A percentile compares a stretch with the other conserved stretches of the same genome.
These are phyloP conservation scores for Lecanicillium sp. DNA, from an alignment of 2,329 filamentous ascomycete genomes.

Conservation along the genomic window DNA sequence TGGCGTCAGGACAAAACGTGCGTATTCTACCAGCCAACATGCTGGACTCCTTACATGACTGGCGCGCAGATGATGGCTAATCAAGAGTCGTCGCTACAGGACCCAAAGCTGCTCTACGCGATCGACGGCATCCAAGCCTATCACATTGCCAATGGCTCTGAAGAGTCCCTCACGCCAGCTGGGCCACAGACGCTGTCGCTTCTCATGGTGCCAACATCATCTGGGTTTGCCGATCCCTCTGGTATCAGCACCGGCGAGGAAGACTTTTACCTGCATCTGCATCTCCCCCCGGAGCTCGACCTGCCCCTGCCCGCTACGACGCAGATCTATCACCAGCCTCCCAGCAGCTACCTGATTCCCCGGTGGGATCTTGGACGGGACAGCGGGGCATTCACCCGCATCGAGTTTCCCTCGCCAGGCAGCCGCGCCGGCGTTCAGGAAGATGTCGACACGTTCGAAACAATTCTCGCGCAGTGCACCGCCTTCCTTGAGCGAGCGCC, in stretches of 20 bases:
- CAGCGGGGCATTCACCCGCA: slow-evolving; percentile 82
- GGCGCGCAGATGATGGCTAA: no score
- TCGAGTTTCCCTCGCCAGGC: slow-evolving; percentile 77
- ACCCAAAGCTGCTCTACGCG: slow-evolving; percentile 60
- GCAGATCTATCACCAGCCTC: slow-evolving; percentile 94
- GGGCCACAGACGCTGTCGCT: slow-evolving; percentile 88
- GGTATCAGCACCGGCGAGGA: slow-evolving; percentile 61
- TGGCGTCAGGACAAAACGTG: slow-evolving; percentile 40
- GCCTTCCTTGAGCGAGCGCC: slow-evolving; percentile 84
- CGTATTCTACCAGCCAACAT: slow-evolving; percentile 7
- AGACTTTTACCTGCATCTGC: slow-evolving; percentile 95
- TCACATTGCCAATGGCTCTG: slow-evolving; percentile 81
- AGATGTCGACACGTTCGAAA: slow-evolving; percentile 93
- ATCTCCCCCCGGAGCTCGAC: slow-evolving; percentile 89
- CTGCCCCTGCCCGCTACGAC: slow-evolving; percentile 90
- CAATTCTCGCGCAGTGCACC: slow-evolving; percentile 94
- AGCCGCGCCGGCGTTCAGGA: slow-evolving; percentile 72
- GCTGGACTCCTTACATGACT: no score
- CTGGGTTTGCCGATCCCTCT: slow-evolving; percentile 52
- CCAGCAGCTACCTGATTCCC: slow-evolving; percentile 86
- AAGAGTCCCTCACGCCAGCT: slow-evolving; percentile 72
- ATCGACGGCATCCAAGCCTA: slow-evolving; percentile 85
- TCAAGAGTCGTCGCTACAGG: slow-evolving; percentile 25
- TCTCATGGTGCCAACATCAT: slow-evolving; percentile 90
- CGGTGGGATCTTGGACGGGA: slow-evolving; percentile 89